Evolutionary conservation across 2,329 filamentous ascomycete species (phyloP), one percentile per base, ranked within the genome.

Genomic region (Hymenoscyphus linearis): DNA sequence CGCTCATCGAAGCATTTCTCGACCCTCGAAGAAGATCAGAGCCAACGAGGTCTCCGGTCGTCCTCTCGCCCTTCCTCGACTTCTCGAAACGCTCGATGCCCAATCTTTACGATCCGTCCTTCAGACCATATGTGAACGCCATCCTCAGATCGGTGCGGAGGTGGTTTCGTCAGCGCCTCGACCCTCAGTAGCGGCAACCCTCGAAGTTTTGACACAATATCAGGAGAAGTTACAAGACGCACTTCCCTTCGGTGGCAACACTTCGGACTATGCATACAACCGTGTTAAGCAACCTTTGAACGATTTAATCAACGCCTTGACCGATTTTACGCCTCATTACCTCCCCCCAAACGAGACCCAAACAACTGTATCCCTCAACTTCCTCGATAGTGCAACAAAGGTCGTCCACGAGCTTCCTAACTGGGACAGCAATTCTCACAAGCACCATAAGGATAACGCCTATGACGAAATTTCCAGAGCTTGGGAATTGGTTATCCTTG

Each of bases 401-500:
- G 85, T 98, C 60, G 89, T 98, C 60, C 93, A 99, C 74, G 82
- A 87, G 44, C 81, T 99, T 52, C 95, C 95, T 2, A 85, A 96
- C 71, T 99, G 93, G 92, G 90, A 95, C 68, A 91, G 87, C 52
- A 89, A 89, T 63, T 86, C 91, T 65, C 89, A 97, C 77, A 93
- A 93, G 67, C 84, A 96, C 69, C 91, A 96, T 78, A 97, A 97
- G 76, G 89, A 96, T 67, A 91, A 91, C 65, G 93, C 93, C 6
- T 99, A 99, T 72, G 93, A 99, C 70, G 95, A 98, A 73, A 93
- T 99, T 65, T 88, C 91, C 27, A 91, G 89, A 71, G 95, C 95
- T 1, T 99, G 95, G 95, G 87, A 91, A 16, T 76, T 96, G 67
- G 93, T 96, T 56, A 89, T 99, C 68, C 88, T 87, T 64, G 95